phyloP scores from a whole-genome alignment of 306 rosid genomes.

The Phaseolus lunatus region DNA sequence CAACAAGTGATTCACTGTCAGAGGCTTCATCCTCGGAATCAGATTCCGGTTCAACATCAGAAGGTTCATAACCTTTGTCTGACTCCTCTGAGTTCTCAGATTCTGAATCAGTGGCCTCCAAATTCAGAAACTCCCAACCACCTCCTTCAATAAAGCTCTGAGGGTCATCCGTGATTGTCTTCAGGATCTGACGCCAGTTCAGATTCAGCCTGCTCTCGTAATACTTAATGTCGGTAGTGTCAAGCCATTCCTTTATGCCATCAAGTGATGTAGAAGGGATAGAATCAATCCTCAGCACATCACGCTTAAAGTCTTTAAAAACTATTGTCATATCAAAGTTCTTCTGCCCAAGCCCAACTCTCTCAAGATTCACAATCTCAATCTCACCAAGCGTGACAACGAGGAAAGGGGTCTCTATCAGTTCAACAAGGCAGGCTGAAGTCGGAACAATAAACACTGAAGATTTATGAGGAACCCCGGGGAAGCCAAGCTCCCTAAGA shows the following conservation, averaged over 20 bases:
- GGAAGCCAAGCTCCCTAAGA: constrained; percentile 95
- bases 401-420: constrained; percentile 90
- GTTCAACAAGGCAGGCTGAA: constrained; percentile 89
- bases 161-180: constrained; percentile 95
- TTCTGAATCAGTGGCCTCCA: constrained; percentile 94
- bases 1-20: constrained; percentile 87
- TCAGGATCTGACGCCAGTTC: constrained; percentile 93
- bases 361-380: constrained; percentile 94
- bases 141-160: constrained; percentile 93
- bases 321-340: constrained; percentile 93
- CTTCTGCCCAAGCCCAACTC: constrained; percentile 99
- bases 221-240: constrained; percentile 90
- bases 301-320: constrained; percentile 91
- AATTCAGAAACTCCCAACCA: constrained; percentile 96
- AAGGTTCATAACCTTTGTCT: constrained; percentile 91
- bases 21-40: constrained; percentile 86
- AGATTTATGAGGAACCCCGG: constrained; percentile 91
- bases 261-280: constrained; percentile 90
- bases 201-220: constrained; percentile 96
- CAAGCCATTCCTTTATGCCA: constrained; percentile 96
- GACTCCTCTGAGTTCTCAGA: constrained; percentile 83
- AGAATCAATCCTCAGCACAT: constrained; percentile 92
- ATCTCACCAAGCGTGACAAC: constrained; percentile 88
- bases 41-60: constrained; percentile 85
- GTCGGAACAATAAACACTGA: constrained; percentile 91